Evolutionary conservation across 768 basidiomycete species (phyloP).

Genomic region (Lactifluus piperatus): DNA sequence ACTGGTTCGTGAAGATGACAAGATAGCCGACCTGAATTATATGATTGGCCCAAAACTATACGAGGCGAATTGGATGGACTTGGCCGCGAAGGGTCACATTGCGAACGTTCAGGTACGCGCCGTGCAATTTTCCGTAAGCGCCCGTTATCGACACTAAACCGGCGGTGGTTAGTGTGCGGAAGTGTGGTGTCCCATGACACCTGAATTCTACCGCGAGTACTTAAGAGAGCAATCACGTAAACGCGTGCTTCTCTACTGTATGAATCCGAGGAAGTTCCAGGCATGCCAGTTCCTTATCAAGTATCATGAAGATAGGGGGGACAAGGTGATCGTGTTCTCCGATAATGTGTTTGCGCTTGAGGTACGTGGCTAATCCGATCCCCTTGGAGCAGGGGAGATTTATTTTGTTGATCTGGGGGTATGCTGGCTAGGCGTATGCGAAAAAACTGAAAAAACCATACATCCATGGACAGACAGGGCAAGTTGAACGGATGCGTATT

Average conservation of each 20-base stretch:
- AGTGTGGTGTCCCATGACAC: constrained; percentile 99
- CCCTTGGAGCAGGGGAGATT: not conserved
- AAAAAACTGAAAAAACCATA: constrained; percentile 89
- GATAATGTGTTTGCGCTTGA: constrained; percentile 97
- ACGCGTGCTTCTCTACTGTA: constrained; percentile 94
- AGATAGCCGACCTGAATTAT: constrained; percentile 96
- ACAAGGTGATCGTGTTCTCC: constrained; percentile 99
- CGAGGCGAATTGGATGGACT: constrained; percentile 99
- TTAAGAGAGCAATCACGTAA: constrained; percentile 87
- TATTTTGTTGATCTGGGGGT: not conserved
- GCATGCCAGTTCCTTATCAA: constrained; percentile 98
- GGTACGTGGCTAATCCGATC: constrained; percentile 38
- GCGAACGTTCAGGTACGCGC: constrained; percentile 92
- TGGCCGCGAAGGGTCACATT: constrained; percentile 98
- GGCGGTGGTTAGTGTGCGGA: constrained; percentile 73
- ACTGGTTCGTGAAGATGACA: constrained; percentile 97
- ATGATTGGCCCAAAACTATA: constrained; percentile 99
- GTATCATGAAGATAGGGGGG: constrained; percentile 94
- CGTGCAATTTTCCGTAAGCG: not conserved
- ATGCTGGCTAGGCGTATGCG: constrained; percentile 67
- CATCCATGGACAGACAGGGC: constrained; percentile 93
- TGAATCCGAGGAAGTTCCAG: constrained; percentile 99
- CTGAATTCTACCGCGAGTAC: constrained; percentile 98
- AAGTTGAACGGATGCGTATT: constrained; percentile 92
- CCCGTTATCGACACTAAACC: constrained; percentile 5